phyloP scores from a whole-genome alignment of 2,329 filamentous ascomycete genomes.

The Macroventuria anomochaeta region DNA sequence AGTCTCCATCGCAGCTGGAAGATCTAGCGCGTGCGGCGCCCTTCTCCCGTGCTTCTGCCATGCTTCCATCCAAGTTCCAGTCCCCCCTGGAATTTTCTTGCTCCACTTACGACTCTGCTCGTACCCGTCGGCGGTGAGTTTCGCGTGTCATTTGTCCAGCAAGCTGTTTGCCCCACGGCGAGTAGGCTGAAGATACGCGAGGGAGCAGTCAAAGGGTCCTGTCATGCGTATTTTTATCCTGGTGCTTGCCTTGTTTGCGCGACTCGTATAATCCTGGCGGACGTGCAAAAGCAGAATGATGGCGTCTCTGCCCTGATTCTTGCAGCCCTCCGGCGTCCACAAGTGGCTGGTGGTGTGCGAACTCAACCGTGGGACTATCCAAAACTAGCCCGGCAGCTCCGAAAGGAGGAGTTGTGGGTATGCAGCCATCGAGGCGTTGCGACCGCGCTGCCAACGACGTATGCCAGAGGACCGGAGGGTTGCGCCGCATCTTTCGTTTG shows the following conservation, averaged over 20 bases:
- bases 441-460: conserved; percentile 10
- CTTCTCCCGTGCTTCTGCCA: conserved; percentile 50
- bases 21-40: conserved; percentile 36
- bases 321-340: conserved; percentile 21
- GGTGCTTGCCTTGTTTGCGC: conserved; percentile 32
- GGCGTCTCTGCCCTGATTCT: conserved; percentile 24
- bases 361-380: conserved; percentile 12
- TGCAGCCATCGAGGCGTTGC: conserved; percentile 22
- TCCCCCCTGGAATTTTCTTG: conserved; percentile 32
- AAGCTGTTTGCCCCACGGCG: conserved; percentile 21
- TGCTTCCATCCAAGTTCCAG: conserved; percentile 45
- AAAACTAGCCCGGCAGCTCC: conserved; percentile 24
- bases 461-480: conserved; percentile 12
- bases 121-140: conserved; percentile 36
- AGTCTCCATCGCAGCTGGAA: conserved; percentile 25
- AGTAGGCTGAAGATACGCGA: conserved; percentile 29
- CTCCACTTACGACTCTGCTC: conserved; percentile 28
- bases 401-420: conserved; percentile 23
- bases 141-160: conserved; percentile 27
- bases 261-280: conserved; percentile 38
- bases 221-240: conserved; percentile 45
- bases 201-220: conserved; percentile 22
- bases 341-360: conserved; percentile 24
- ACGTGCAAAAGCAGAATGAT: conserved; percentile 26
- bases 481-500: conserved; percentile 2